Evolutionary conservation across 306 rosid species (phyloP), one percentile per base, ranked within the genome.

Genomic region (Malus sieversii): DNA sequence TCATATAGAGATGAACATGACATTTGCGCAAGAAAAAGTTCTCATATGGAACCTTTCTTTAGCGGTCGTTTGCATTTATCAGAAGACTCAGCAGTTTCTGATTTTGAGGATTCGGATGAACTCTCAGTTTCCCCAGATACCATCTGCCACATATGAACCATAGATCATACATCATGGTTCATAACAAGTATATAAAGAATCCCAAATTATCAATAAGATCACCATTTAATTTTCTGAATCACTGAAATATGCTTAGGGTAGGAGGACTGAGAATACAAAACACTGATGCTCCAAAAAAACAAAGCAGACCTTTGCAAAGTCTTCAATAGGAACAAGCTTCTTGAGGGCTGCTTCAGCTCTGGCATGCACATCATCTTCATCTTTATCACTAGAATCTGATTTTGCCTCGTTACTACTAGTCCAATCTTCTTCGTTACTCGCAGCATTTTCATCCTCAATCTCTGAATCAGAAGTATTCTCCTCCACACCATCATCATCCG

Each of bases 281-380:
- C 16, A 15, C 19, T 15, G 18, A 30, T 29, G 55, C 57, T 59
- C 20, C 55, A 68, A 67, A 71, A 57, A 20, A n/a, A 22, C 9
- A 58, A 35, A 62, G 22, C 72, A 69, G 53, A 92, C 98, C 92
- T 92, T 92, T 71, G 81, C 90, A 66, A 91, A 73, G 4, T 86
- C 92, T 57, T 87, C 92, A 60, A 84, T 60, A 81, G 98, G 97
- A 81, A 86, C 85, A 77, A 91, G 90, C 85, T 90, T 91, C 84
- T 81, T 85, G 45, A 94, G 87, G 79, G 97, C 97, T 64, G 89
- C 98, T 83, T 87, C 92, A 73, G 98, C 92, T 65, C 84, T 73
- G 71, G 89, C 88, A 55, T 86, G 67, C n/a, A 79, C 84, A 72
- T 91, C 89, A 83, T 22, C 81, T 60, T 89, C 98, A n/a, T 95